Evolutionary conservation across 148 eudicot species (phyloP), one percentile per base, ranked within the genome.

Genomic region (Spergularia bocconei): DNA sequence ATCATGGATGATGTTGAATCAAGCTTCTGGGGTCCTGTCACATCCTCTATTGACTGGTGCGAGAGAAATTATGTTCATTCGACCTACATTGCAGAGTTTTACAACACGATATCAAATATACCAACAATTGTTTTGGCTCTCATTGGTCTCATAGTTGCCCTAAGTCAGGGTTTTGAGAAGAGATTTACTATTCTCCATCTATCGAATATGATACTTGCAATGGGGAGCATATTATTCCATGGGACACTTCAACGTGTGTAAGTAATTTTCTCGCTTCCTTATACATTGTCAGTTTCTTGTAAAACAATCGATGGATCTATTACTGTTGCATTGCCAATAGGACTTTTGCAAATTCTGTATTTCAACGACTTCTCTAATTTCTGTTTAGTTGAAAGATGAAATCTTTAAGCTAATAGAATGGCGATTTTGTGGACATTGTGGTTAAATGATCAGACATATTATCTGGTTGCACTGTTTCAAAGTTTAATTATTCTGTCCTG

Each of bases 161-260:
- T 87, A 47, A 76, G 84, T 58, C 92, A 85, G 67, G 87, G 82
- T 21, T 88, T 86, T 83, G 92, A 88, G 67, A 88, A 87, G 86
- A 87, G 92, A 69, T 88, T 88, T 63, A 83, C 80, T 67, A 63
- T 85, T 74, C 92, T 89, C 72, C 87, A 85, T 75, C 61, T 89
- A 58, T 89, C 92, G 29, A 87, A 89, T 73, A 82, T 89, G 83
- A 78, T 74, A 75, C 87, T 89, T 71, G 86, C 88, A 63, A 66
- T 83, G 77, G 90, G 90, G 39, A 87, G 86, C 76, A 80, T 85
- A 79, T 57, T 84, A 69, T 89, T 78, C 70, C 92, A 87, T 82
- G 90, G 84, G 51, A 86, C 90, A 16, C 84, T 88, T 69, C 90
- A 83, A 62, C 84, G 79, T 19, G 80, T 83, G 90, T 88, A 83